phyloP scores from a whole-genome alignment of 75 land plant genomes.

The Sequoia sempervirens region DNA sequence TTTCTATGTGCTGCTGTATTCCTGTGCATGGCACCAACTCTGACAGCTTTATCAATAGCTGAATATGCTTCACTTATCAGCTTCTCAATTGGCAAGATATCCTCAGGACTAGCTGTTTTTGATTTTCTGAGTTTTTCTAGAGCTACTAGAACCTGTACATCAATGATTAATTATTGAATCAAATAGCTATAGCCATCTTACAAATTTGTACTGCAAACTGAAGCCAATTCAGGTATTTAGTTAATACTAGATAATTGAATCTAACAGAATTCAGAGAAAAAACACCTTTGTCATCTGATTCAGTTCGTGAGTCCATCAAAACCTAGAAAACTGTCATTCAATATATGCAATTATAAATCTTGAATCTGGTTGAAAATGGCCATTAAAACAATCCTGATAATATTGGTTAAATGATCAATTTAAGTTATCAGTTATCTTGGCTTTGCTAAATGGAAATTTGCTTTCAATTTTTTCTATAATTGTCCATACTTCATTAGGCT shows the following conservation, averaged over 20 bases:
- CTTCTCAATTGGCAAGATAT: conserved; percentile 67
- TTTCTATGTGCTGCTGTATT: conserved; percentile 88
- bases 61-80: conserved; percentile 87
- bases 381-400: not conserved
- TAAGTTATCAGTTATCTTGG: not conserved
- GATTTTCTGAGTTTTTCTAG: conserved; percentile 72
- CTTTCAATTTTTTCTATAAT: not conserved
- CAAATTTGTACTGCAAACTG: conserved; percentile 1
- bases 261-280: not conserved
- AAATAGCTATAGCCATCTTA: not conserved
- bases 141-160: conserved; percentile 64
- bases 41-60: conserved; percentile 82
- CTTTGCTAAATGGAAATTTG: not conserved
- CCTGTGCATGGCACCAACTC: conserved; percentile 62
- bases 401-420: not conserved
- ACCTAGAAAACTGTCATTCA: not conserved
- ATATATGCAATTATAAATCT: not conserved
- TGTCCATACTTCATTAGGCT: not conserved
- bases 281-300: not conserved
- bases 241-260: not conserved
- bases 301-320: not conserved
- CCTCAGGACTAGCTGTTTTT: conserved; percentile 53
- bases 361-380: not conserved
- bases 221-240: not conserved
- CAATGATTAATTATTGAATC: not conserved